These are phyloP conservation scores for Pseudopithomyces maydicus DNA, from an alignment of 2,329 filamentous ascomycete genomes.

Conservation along the genomic window DNA sequence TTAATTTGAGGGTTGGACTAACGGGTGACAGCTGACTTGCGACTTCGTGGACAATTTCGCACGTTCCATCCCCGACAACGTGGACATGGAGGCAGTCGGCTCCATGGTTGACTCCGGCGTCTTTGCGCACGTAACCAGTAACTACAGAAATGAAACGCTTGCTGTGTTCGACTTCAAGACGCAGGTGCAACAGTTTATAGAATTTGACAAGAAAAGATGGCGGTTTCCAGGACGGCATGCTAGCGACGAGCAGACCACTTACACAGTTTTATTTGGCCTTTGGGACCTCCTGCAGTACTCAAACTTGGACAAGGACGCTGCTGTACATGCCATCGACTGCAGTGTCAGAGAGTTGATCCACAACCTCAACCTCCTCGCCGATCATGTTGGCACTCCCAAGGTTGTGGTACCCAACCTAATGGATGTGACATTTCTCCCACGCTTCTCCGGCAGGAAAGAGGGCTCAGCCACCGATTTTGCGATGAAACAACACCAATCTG, in stretches of 20 bases:
- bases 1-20: conserved; percentile 23
- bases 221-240: conserved; percentile 25
- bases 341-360: conserved; percentile 41
- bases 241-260: conserved; percentile 37
- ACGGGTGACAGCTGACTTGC: conserved; percentile 39
- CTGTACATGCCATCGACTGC: conserved; percentile 35
- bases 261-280: conserved; percentile 44
- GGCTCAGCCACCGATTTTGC: conserved; percentile 31
- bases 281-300: conserved; percentile 45
- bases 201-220: conserved; percentile 30
- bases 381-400: conserved; percentile 27
- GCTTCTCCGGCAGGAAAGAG: conserved; percentile 32
- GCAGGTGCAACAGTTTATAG: conserved; percentile 44
- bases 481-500: conserved; percentile 37
- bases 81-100: conserved; percentile 23
- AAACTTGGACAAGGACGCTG: conserved; percentile 29
- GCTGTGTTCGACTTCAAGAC: conserved; percentile 41
- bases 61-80: conserved; percentile 32
- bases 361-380: conserved; percentile 39
- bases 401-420: conserved; percentile 39
- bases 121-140: conserved; percentile 31
- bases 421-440: conserved; percentile 44
- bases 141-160: conserved; percentile 20
- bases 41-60: conserved; percentile 46
- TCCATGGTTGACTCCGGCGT: conserved; percentile 40